A percentile compares a stretch with the other conserved stretches of the same genome.
phyloP scores from a whole-genome alignment of 2,329 filamentous ascomycete genomes.

The Celoporthe dispersa region DNA sequence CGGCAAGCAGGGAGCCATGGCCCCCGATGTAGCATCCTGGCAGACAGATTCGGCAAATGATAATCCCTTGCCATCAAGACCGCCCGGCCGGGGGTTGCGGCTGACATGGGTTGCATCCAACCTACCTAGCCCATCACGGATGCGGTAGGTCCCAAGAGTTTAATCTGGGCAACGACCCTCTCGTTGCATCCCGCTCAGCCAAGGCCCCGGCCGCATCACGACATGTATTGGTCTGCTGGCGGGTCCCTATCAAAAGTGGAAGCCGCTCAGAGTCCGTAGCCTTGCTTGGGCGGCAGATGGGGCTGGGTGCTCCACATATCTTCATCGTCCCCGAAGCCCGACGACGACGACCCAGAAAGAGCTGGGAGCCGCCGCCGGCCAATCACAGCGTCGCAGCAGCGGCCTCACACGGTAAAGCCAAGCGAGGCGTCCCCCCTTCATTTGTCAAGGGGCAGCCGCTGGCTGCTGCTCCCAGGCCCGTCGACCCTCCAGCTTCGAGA shows the following conservation, averaged over 20 bases:
- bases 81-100: neutral
- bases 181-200: neutral
- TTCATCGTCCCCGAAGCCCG: conserved; percentile 6
- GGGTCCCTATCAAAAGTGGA: conserved; percentile 20
- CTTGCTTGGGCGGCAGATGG: neutral
- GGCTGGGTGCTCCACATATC: neutral
- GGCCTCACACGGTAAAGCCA: neutral
- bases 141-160: conserved; percentile 14
- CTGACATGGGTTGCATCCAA: neutral
- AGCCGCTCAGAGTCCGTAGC: neutral
- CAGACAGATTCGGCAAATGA: conserved; percentile 5
- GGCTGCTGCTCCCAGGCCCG: neutral
- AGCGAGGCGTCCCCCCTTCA: neutral
- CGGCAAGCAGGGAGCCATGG: neutral
- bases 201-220: conserved; percentile 6
- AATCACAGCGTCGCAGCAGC: neutral
- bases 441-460: neutral
- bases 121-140: conserved; percentile 12
- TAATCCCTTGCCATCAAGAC: neutral
- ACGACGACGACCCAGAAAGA: neutral
- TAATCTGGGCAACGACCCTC: neutral
- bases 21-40: conserved; percentile 4
- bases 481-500: conserved; percentile 3
- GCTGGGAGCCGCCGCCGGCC: neutral
- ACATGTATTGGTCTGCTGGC: conserved; percentile 8